Evolutionary conservation across 2,329 filamentous ascomycete species (phyloP).

Genomic region (Chrysoporthe cubensis): DNA sequence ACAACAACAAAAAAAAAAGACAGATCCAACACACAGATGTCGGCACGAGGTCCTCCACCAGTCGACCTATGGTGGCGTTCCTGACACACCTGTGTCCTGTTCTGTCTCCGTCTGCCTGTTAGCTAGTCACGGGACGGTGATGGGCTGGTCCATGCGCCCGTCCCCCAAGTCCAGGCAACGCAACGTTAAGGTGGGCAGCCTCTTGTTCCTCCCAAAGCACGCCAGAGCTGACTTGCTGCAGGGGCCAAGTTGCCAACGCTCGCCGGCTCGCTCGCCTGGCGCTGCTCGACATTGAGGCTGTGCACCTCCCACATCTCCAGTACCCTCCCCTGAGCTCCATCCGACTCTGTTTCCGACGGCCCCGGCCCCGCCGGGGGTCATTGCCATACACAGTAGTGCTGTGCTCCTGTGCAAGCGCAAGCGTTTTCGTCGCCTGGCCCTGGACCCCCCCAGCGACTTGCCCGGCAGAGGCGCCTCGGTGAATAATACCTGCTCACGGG

Average conservation of each 20-base stretch:
- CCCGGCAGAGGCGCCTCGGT: neutral
- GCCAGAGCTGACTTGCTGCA: neutral
- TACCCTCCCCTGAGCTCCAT: conserved; percentile 17
- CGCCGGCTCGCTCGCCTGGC: neutral
- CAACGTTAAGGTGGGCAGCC: conserved; percentile 6
- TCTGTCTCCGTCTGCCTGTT: too few species aligned
- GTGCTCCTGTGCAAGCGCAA: conserved; percentile 3
- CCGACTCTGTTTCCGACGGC: conserved; percentile 21
- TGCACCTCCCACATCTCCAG: conserved; percentile 24
- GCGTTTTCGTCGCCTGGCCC: conserved; percentile 10
- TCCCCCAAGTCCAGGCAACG: neutral
- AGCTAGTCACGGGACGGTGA: neutral
- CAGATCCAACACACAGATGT: neutral
- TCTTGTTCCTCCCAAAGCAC: neutral
- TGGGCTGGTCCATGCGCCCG: neutral
- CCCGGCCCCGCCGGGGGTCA: conserved; percentile 2
- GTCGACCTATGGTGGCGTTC: conserved; percentile 17
- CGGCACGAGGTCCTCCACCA: conserved; percentile 14
- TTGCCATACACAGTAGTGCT: neutral
- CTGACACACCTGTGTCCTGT: conserved; percentile 5
- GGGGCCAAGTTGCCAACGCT: neutral
- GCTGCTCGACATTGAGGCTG: conserved; percentile 26
- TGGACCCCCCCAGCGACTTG: neutral
- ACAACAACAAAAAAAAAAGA: neutral
- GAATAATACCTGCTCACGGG: neutral